Evolutionary conservation across 164 flowering plant species (phyloP).

Genomic region (Vitis rupestris): DNA sequence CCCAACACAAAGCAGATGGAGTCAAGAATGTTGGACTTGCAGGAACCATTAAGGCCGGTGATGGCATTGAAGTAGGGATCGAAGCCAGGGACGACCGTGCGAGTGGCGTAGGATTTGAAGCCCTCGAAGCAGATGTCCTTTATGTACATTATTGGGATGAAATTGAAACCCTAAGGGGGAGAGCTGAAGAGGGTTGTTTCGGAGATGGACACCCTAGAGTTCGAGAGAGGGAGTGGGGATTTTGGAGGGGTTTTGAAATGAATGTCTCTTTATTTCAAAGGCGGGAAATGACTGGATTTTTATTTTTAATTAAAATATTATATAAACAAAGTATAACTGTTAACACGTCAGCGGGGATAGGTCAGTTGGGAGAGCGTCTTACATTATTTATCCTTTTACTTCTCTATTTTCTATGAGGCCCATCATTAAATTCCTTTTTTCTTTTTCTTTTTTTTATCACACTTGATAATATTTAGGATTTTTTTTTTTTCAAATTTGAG

Average conservation of each 20-base stretch:
- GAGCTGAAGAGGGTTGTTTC: background rate
- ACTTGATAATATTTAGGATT: no score
- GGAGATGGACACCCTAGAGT: constrained; percentile 9
- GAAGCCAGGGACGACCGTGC: constrained; percentile 92
- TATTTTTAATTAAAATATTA: no score
- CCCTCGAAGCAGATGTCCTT: constrained; percentile 94
- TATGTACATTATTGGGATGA: constrained; percentile 48
- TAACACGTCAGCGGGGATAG: no score
- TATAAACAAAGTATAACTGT: no score
- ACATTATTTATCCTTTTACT: no score
- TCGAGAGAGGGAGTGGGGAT: background rate
- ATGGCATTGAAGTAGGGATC: constrained; percentile 97
- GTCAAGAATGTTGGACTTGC: constrained; percentile 95
- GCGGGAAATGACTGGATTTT: no score
- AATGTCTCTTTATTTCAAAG: no score
- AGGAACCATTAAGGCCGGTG: constrained; percentile 95
- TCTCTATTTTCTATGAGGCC: no score
- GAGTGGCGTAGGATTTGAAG: constrained; percentile 94
- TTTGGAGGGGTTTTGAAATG: background rate
- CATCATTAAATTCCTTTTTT: no score
- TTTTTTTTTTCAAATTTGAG: no score
- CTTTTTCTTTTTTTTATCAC: no score
- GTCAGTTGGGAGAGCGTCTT: no score
- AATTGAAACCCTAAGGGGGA: constrained; percentile 1
- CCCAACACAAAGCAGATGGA: constrained; percentile 97